These are phyloP conservation scores for Ceratobasidium sp. DNA, from an alignment of 1,284 basidiomycete species.

Conservation along the genomic window DNA sequence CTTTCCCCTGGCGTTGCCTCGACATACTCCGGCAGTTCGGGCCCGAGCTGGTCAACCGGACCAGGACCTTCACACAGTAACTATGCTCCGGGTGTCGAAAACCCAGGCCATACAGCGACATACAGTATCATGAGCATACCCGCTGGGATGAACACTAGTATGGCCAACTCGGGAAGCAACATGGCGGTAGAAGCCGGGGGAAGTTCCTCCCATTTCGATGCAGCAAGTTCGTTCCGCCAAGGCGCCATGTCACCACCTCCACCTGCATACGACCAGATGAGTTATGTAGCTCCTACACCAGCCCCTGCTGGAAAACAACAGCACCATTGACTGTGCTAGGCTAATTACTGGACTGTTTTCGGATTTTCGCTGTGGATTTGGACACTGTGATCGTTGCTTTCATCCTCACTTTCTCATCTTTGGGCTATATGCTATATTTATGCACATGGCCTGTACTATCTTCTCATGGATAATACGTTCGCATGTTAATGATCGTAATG, in stretches of 20 bases:
- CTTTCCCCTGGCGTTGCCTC: slow-evolving; percentile 17
- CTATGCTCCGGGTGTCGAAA: background rate
- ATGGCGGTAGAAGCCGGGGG: slow-evolving; percentile 7
- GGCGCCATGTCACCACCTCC: slow-evolving; percentile 15
- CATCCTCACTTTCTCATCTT: background rate
- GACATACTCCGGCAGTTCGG: slow-evolving; percentile 1
- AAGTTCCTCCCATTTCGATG: background rate
- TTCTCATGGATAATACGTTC: background rate
- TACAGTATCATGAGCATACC: background rate
- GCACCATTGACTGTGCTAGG: background rate
- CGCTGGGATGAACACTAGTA: background rate
- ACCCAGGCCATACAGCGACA: background rate
- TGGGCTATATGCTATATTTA: slow-evolving; percentile 4
- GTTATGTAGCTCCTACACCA: background rate
- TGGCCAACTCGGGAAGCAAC: background rate
- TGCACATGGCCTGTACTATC: background rate
- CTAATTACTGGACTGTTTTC: background rate
- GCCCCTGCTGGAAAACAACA: background rate
- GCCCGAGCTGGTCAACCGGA: slow-evolving; percentile 12
- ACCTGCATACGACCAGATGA: slow-evolving; percentile 22
- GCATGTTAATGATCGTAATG: background rate
- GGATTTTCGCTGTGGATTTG: background rate
- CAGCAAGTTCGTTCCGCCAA: background rate
- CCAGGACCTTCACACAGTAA: background rate
- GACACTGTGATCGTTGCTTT: background rate